Conservation (phyloP, 768 basidiomycete genomes). For the Tephrocybe sp. region DNA sequence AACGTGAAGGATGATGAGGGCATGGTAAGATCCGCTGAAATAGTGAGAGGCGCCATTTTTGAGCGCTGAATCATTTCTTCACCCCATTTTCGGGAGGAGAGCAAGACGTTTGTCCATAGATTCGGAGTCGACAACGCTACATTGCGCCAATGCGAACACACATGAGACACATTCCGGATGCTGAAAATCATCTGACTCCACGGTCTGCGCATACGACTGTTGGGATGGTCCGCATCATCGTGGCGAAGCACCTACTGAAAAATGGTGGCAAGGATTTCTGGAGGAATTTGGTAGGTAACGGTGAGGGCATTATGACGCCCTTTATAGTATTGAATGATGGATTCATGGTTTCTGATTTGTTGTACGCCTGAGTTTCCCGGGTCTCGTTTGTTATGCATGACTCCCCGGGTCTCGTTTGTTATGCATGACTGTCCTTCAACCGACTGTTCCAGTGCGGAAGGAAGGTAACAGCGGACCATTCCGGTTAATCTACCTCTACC, state of each 20-base stretch:
- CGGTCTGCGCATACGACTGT: no score
- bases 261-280: neutral
- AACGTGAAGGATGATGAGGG: no score
- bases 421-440: no score
- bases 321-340: neutral
- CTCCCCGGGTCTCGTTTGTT: no score
- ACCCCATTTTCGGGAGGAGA: neutral
- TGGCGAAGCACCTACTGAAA: neutral
- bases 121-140: neutral
- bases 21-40: neutral
- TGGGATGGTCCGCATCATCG: no score
- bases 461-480: no score
- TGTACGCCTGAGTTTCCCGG: no score
- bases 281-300: neutral
- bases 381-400: no score
- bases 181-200: no score
- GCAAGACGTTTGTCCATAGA: neutral
- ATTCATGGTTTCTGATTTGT: neutral
- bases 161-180: neutral
- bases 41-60: neutral
- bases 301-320: neutral
- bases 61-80: no score
- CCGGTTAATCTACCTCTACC: no score
- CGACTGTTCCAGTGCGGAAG: no score
- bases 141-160: slow-evolving; percentile 4